Percentiles rank a stretch among this genome's conserved stretches.
phyloP scores from a whole-genome alignment of 768 basidiomycete species.

The Psilocybe cubensis region DNA sequence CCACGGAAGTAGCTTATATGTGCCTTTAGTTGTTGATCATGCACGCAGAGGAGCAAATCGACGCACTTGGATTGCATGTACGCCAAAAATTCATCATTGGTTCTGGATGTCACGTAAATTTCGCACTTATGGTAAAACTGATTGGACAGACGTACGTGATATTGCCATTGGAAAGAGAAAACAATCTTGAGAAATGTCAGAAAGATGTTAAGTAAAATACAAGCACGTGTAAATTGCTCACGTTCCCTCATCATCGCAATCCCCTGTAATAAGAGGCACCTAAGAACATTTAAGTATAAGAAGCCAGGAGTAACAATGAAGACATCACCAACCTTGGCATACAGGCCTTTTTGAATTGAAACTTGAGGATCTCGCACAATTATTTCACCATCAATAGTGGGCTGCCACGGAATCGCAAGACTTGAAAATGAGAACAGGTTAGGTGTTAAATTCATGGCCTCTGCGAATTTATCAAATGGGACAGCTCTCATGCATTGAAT shows the following conservation, averaged over 20 bases:
- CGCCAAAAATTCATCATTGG: neutral
- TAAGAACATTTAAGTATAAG: neutral
- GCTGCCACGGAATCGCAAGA: neutral
- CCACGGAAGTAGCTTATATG: neutral
- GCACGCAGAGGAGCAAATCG: too few species aligned
- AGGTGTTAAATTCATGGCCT: neutral
- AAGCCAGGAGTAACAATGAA: neutral
- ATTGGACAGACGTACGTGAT: neutral
- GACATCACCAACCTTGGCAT: neutral
- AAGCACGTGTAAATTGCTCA: neutral
- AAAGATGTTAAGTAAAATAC: neutral
- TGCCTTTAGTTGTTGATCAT: too few species aligned
- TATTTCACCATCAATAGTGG: neutral
- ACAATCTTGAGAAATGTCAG: neutral
- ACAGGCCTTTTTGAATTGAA: neutral
- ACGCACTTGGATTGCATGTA: neutral
- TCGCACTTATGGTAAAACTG: neutral
- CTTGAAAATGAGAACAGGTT: neutral
- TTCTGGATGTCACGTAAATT: neutral
- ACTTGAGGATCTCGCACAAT: slow-evolving; percentile 1
- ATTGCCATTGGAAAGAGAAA: neutral
- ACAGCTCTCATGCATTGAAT: neutral
- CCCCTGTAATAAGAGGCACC: neutral
- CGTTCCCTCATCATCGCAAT: slow-evolving; percentile 4
- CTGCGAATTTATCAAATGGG: neutral